Base-by-base conservation (phyloP, 257 asterid species). In the Lycium barbarum region DNA sequence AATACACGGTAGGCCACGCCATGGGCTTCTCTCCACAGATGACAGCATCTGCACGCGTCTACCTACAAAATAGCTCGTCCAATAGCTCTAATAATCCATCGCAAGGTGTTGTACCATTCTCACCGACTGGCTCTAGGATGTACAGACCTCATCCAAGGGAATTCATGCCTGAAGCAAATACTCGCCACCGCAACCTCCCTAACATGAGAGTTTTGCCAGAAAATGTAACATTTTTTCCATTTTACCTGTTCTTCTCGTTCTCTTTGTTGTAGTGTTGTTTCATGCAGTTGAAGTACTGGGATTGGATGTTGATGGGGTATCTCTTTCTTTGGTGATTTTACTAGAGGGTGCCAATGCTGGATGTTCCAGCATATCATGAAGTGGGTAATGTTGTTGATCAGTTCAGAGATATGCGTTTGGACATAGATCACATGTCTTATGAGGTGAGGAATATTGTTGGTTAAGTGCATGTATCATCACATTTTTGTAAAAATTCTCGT, bases 171-270 rank as follows among this genome's bases (percentile, higher is more conserved):
- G 95, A 88, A 70, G 59, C 92, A 78, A 89, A 74, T 86, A 80
- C 84, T 43, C 87, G 94, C 86, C 94, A 88, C 65, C 92, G 87
- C 22, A 88, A 58, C 86, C 81, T 90, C 85, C 93, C 95, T 83
- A 91, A 89, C 83, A 83, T 92, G 91, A 91, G 98, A 93, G 88
- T 92, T 90, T 86, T 94, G 79, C 97, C 96, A 20, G 94, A 93
- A 90, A 93, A 94, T 87, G 98, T 92, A 94, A 89, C 71, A 17
- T 53, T 86, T 66, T 26, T 71, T 82, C 55, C 80, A 20, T 72
- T 78, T 53, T 22, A n/a, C 40, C 72, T 15, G 82, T 11, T 3
- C 40, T 68, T 59, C 33, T 7, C 11, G 12, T 15, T 59, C 54
- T 83, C 6, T 58, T 67, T 68, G 18, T 11, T 8, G 71, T 76